Evolutionary conservation across 2,329 filamentous ascomycete genomes (phyloP), one percentile per base, ranked within the genome.

Genomic region (Tolypocladium amazonense): DNA sequence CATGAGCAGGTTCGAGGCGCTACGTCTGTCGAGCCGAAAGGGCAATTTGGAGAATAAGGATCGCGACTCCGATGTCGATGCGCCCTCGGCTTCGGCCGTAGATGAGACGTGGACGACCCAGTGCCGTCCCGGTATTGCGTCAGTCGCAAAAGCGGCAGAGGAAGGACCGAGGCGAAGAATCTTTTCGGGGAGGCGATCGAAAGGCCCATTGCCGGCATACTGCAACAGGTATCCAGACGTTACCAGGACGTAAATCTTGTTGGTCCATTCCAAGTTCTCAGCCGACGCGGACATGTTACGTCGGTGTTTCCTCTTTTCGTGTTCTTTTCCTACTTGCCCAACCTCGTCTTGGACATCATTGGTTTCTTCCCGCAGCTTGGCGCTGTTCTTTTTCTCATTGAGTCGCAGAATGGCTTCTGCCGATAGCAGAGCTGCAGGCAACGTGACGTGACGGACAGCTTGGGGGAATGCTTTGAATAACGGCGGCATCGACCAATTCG

Each of bases 381-480:
- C 64, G 38, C 58, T 65, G 15, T 70, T 67, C 37, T 79, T 81
- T 61, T 78, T 77, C 57, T 81, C 79, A 63, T 84, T 82, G 56
- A 83, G 74, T 61, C 87, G 83, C 57, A 91, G 71, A 55, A 94
- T 82, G 1, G 81, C 74, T 62, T 95, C 92, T 1, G 88, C 82
- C 1, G 88, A 84, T 14, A 88, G 74, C 2, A 81, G 83, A 43
- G 88, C 87, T 20, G 88, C 82, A 33, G 86, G 82, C 3, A 96
- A 77, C 20, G 82, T 85, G 14, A 84, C 86, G 71, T 94, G 84
- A 68, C 89, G 92, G 65, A 90, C 81, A 3, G 90, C 86, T 72
- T 96, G 92, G 0, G 90, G 88, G 70, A 92, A 96, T 15, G 90
- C 91, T 71, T 96, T 89, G 71, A 92, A 95, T 15, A 97, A 76